These are phyloP conservation scores for Tetradesmus lagerheimii DNA, from an alignment of 139 green algal species.

Conservation along the genomic window DNA sequence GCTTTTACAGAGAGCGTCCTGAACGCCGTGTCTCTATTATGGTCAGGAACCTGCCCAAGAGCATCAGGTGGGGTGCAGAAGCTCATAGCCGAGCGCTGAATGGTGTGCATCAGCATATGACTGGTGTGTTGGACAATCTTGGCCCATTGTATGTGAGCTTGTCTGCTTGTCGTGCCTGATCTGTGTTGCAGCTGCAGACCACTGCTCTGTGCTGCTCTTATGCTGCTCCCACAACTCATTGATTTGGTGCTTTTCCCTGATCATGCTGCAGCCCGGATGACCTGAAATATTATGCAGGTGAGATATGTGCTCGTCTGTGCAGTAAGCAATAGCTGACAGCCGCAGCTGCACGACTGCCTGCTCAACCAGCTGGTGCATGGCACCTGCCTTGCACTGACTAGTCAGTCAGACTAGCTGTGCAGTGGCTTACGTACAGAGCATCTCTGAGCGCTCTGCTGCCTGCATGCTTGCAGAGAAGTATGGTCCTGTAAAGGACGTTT, in stretches of 20 bases:
- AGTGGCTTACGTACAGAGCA: too few species aligned
- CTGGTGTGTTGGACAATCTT: background rate
- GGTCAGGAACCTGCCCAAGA: constrained; percentile 48
- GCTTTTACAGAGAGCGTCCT: constrained; percentile 22
- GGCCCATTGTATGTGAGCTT: background rate
- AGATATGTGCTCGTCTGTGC: background rate
- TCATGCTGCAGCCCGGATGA: constrained; percentile 40
- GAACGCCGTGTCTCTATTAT: constrained; percentile 30
- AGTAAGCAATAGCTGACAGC: background rate
- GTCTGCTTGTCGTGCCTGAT: background rate
- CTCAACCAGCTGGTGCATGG: background rate
- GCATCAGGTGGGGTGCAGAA: constrained; percentile 21
- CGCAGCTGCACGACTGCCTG: background rate
- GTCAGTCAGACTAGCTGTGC: too few species aligned
- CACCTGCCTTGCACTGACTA: too few species aligned
- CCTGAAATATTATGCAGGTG: constrained; percentile 46
- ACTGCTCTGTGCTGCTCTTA: background rate
- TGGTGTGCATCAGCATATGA: background rate
- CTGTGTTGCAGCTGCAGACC: background rate
- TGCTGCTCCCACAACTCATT: background rate
- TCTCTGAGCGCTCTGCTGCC: background rate
- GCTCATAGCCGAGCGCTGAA: background rate
- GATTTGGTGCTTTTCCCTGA: background rate
- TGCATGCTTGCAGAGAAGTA: constrained; percentile 52
- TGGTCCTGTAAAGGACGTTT: constrained; percentile 57